Conservation (phyloP, 192 early-diverging fungal species). For the Coemansia sp. region DNA sequence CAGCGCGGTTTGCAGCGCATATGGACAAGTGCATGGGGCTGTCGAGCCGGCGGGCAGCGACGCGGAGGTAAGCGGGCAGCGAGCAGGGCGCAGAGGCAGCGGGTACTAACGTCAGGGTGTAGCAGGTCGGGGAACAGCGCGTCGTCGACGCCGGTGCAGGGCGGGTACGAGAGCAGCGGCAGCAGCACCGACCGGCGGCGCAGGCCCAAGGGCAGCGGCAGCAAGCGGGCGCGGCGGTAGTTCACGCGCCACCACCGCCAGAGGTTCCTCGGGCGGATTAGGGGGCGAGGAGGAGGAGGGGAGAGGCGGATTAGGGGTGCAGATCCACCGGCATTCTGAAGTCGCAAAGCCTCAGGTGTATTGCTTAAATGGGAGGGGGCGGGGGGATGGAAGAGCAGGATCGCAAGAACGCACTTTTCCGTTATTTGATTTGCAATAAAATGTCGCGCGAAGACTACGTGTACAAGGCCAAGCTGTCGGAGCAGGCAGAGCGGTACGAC, state of each 20-base stretch:
- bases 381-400: neutral
- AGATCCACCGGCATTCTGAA: slow-evolving; percentile 1
- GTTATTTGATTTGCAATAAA: slow-evolving; percentile 7
- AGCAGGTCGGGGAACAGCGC: slow-evolving; percentile 33
- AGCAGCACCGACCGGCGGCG: slow-evolving; percentile 34
- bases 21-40: slow-evolving; percentile 91
- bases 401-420: slow-evolving; percentile 1
- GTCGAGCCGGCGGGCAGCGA: slow-evolving; percentile 47
- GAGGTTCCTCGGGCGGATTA: slow-evolving; percentile 3
- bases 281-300: slow-evolving; percentile 2
- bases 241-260: slow-evolving; percentile 6
- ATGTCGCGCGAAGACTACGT: slow-evolving; percentile 73
- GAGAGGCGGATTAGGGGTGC: slow-evolving; percentile 11
- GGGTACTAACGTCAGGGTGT: neutral
- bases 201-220: slow-evolving; percentile 16
- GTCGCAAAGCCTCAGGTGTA: neutral
- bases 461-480: slow-evolving; percentile 98
- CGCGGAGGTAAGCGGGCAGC: slow-evolving; percentile 31
- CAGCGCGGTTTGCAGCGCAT: slow-evolving; percentile 85
- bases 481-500: slow-evolving; percentile 99
- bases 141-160: slow-evolving; percentile 37
- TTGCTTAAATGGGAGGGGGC: slow-evolving; percentile 8
- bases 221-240: slow-evolving; percentile 8
- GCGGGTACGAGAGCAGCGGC: slow-evolving; percentile 47
- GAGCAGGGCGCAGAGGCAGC: neutral